A percentile compares a stretch with the other conserved stretches of the same genome.
Evolutionary conservation across 2,329 filamentous ascomycete species (phyloP).

Genomic region (Stagonosporopsis chrysanthemi): DNA sequence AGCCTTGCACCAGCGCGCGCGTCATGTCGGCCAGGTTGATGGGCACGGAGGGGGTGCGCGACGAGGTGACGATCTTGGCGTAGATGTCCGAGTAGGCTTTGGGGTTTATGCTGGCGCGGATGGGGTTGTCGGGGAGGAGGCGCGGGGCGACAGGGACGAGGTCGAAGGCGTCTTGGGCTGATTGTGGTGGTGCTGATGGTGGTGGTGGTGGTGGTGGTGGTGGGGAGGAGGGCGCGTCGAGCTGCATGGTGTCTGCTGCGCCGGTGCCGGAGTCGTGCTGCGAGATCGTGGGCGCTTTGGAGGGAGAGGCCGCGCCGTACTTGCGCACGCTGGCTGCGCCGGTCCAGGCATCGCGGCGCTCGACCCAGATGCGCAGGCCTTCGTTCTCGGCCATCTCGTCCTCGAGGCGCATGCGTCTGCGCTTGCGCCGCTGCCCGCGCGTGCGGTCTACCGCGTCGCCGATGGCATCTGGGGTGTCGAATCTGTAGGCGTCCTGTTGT

Average conservation of each 20-base stretch:
- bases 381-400: slow-evolving; percentile 72
- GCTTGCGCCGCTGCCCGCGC: slow-evolving; percentile 45
- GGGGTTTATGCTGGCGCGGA: slow-evolving; percentile 78
- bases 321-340: slow-evolving; percentile 66
- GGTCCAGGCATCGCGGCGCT: slow-evolving; percentile 84
- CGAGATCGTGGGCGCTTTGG: neutral
- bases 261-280: slow-evolving; percentile 9
- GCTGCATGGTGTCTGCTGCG: slow-evolving; percentile 4
- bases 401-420: slow-evolving; percentile 48
- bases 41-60: slow-evolving; percentile 82
- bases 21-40: slow-evolving; percentile 87
- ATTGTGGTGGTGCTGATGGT: neutral
- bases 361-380: slow-evolving; percentile 80
- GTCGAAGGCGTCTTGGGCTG: slow-evolving; percentile 23
- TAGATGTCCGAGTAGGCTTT: slow-evolving; percentile 82
- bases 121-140: slow-evolving; percentile 74
- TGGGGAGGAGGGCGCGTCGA: neutral
- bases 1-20: slow-evolving; percentile 81
- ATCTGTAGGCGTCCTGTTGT: slow-evolving; percentile 46
- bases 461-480: slow-evolving; percentile 56
- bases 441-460: slow-evolving; percentile 47
- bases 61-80: slow-evolving; percentile 83
- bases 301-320: slow-evolving; percentile 21
- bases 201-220: neutral
- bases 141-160: slow-evolving; percentile 77